phyloP scores from a whole-genome alignment of 169 alveolate species.

The Eimeria brunetti region DNA sequence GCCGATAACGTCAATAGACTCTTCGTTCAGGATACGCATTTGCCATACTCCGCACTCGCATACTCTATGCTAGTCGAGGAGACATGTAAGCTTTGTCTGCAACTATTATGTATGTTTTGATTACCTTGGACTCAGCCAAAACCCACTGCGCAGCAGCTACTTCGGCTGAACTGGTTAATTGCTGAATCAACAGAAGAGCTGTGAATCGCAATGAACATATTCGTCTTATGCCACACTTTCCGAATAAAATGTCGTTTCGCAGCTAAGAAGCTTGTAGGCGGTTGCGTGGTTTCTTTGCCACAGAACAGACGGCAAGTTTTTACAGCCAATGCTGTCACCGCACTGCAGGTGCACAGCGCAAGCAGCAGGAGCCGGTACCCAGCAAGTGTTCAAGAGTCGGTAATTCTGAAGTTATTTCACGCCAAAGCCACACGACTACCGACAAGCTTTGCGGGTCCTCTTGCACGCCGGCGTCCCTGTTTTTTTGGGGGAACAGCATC shows the following conservation, averaged over 20 bases:
- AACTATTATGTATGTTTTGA: background rate
- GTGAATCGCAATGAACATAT: background rate
- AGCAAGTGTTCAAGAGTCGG: background rate
- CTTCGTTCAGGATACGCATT: background rate
- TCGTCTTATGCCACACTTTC: background rate
- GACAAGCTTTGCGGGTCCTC: background rate
- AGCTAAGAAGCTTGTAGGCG: background rate
- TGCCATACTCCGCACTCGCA: background rate
- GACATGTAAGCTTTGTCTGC: background rate
- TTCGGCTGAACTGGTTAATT: background rate
- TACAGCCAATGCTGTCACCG: background rate
- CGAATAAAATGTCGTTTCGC: background rate
- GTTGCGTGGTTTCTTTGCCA: constrained; percentile 3
- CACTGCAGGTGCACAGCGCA: background rate
- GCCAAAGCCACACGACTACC: constrained; percentile 58
- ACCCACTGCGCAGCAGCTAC: background rate
- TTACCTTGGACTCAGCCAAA: background rate
- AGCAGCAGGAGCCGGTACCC: background rate
- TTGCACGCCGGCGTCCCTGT: constrained; percentile 1
- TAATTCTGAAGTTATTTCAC: background rate
- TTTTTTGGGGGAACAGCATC: background rate
- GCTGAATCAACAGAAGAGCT: background rate
- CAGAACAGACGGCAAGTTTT: background rate
- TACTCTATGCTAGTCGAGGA: background rate
- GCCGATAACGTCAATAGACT: background rate